Evolutionary conservation across 768 basidiomycete species (phyloP).

Genomic region (Infundibulicybe gibba): DNA sequence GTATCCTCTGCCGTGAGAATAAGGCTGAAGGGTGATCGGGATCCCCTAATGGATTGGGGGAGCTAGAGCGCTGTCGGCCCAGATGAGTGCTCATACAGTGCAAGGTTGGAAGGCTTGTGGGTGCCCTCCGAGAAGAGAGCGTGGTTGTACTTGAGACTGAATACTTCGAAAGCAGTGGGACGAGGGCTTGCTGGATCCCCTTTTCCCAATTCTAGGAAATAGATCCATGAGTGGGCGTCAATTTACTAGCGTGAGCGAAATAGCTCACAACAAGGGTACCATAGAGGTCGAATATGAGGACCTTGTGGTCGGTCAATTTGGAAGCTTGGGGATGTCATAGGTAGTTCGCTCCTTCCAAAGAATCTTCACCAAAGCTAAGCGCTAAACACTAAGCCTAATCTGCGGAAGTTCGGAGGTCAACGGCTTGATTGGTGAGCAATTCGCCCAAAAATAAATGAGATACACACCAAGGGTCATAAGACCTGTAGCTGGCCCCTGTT

Average conservation of each 20-base stretch:
- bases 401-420: too few relatives aligned
- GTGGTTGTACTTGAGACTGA: constrained; percentile 30
- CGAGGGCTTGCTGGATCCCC: constrained; percentile 53
- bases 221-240: not conserved
- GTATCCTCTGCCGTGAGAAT: too few relatives aligned
- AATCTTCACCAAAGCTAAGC: too few relatives aligned
- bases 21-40: constrained; percentile 63
- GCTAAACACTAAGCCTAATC: too few relatives aligned
- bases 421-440: too few relatives aligned
- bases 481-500: too few relatives aligned
- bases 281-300: constrained; percentile 76
- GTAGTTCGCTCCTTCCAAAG: too few relatives aligned
- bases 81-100: constrained; percentile 26
- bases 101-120: constrained; percentile 37
- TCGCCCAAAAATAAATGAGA: too few relatives aligned
- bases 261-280: constrained; percentile 60
- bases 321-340: too few relatives aligned
- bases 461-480: too few relatives aligned
- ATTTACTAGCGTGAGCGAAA: not conserved
- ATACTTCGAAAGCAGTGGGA: constrained; percentile 45
- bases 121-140: too few relatives aligned
- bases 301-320: too few relatives aligned
- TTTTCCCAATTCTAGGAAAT: constrained; percentile 72
- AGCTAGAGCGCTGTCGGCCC: constrained; percentile 37
- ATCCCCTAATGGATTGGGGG: constrained; percentile 33